Base-by-base conservation (phyloP, 352 stramenopile species). In the Pythium aquatile region DNA sequence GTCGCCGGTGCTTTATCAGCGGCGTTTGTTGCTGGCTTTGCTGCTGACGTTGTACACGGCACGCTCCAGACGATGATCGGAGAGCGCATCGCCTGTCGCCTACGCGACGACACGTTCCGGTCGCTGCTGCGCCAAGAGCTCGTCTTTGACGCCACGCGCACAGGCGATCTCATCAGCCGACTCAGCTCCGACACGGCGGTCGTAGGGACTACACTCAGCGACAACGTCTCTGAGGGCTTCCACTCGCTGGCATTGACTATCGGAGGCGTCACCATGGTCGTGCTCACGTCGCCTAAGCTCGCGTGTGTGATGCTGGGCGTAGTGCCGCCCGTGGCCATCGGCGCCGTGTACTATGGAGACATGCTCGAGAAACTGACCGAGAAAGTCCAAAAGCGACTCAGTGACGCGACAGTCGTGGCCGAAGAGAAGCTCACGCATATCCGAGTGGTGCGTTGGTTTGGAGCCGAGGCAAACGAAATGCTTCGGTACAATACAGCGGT, bases 341-440 rank as follows among this genome's bases (percentile, higher is more conserved):
- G 86, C 14, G 90, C 83, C 0, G 83, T 94, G 20, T 88, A 80
- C 33, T 98, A 98, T 56, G 94, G 94, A 4, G 66, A 78, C 13
- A 90, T 85, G 66, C 78, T 98, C 5, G 91, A 96, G 57, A 84
- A 87, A 52, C 69, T 96, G 24, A 96, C 97, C 55, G 79, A 74
- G 28, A 54, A 87, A 53, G 93, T 98, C 48, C 96, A 99, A 79
- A 90, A 87, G 26, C 75, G 94, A 55, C 77, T 98, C 37, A 97
- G 90, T 61, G 76, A 94, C 61, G 92, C 93, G 2, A 98, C 93
- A 0, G 83, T 93, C 57, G 82, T 98, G 49, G 94, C 93, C 0
- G 94, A 98, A 68, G 92, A 98, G 68, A 94, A 97, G 42, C 77
- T 98, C 24, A 81, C 79, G 55, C 94, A 97, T 30, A 89, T 98